Base-by-base conservation (phyloP, 2,329 filamentous ascomycete species). In the Monilinia laxa region DNA sequence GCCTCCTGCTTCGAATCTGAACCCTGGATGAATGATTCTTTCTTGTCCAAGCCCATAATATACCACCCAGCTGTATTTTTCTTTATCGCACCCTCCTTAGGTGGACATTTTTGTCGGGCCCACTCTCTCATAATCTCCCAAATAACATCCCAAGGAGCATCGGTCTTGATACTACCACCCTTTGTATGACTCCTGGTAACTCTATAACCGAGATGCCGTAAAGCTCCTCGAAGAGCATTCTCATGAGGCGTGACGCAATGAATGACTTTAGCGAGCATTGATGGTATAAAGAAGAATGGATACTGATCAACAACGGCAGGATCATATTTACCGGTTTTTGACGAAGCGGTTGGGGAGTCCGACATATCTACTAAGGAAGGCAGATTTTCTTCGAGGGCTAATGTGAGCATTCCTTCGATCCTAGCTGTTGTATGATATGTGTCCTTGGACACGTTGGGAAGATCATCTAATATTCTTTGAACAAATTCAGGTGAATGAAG, bases 41-140 rank as follows among this genome's bases (percentile, higher is more conserved):
- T 47, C 47, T 67, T 72, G 62, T 53, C 73, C 68, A 65, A 79
- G 76, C 63, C 77, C 76, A 94, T 81, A 54, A 98, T 88, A 60
- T 81, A 86, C 75, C 86, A 91, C 1, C 91, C 92, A 0, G 92
- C 81, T 62, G 84, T 91, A n/a, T 84, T 84, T 52, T 87, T 83
- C 73, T 86, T 90, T 65, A 96, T 82, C 25, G 87, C 86, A 1
- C 85, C 85, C 47, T 88, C 85, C 75, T 91, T 96, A 67, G 96
- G 83, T 0, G 93, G 93, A 0, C 86, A 83, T 73, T 89, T 90
- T 76, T 96, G 92, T 31, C 89, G 85, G 18, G 91, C 86, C 92
- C 93, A 99, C 78, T 97, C 93, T 35, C 91, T 85, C 87, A 98
- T 95, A 38, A 98, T 82, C 76, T 96, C 90, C 93, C 95, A 98